Base-by-base conservation (phyloP, 2,329 filamentous ascomycete genomes). In the Gnomoniopsis sp. region DNA sequence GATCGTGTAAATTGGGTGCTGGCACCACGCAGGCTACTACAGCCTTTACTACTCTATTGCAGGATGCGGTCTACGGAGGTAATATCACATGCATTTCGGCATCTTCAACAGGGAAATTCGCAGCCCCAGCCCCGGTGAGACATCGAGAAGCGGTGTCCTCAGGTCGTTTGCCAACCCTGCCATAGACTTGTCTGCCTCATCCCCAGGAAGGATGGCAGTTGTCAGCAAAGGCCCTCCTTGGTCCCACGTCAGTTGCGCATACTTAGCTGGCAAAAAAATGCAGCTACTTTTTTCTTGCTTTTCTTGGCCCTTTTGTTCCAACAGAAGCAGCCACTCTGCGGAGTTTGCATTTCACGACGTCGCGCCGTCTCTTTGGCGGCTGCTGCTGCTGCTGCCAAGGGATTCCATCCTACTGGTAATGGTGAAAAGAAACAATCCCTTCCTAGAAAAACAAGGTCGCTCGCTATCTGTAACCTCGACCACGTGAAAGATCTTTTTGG, bases 401-500 rank as follows among this genome's bases (percentile, higher is more conserved):
- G 33, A 7, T 22, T 50, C 17, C 15, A 15, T 50, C 59, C 75
- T 78, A 63, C 72, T 76, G 58, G 72, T 77, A 62, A 88, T 81
- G 12, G 81, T 77, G 67, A 85, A 88, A 55, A 89, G 76, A 66
- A 87, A 88, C 22, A 89, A 71, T 1, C 76, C 77, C 63, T 87
- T 76, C 49, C 83, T 78, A 62, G 78, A 79, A 67, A 86, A 88
- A 2, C 79, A 72, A 1, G 79, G 75, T 30, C 80, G 75, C 63
- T 87, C 84, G 60, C 86, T 81, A 66, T 90, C 87, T 48, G 76
- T 74, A 41, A 89, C 71, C 67, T 88, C 85, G 38, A 80, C 78
- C 19, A 90, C 80, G 15, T 75, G 66, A 68, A 92, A 92, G 38
- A 77, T 73, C 74, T 88, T 91, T 69, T 79, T 85, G 17, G 87